Percentiles rank a stretch among this genome's conserved stretches.
Evolutionary conservation across 495 filamentous ascomycete species (phyloP).

Genomic region (Hypomontagnella submonticulosa): DNA sequence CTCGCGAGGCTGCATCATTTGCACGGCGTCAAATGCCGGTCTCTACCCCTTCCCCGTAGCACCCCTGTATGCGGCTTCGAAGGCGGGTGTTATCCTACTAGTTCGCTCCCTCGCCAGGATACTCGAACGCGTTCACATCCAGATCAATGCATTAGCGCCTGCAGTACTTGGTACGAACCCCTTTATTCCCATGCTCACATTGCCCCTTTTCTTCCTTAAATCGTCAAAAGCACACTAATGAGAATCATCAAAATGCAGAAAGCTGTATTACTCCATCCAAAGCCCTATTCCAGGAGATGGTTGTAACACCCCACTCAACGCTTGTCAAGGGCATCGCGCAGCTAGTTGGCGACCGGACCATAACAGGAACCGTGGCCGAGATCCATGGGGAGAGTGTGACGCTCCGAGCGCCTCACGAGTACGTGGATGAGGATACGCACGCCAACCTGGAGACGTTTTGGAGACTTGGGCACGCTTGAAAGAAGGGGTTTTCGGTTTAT

Average conservation of each 20-base stretch:
- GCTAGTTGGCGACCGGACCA: constrained; percentile 53
- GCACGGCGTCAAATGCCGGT: constrained; percentile 67
- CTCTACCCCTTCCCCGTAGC: constrained; percentile 67
- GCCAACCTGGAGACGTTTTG: constrained; percentile 58
- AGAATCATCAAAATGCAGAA: constrained; percentile 47
- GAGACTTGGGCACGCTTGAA: constrained; percentile 34
- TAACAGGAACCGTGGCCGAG: constrained; percentile 63
- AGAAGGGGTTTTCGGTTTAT: background rate
- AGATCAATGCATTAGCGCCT: constrained; percentile 66
- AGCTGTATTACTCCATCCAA: constrained; percentile 60
- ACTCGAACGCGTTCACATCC: constrained; percentile 56
- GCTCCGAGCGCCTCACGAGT: constrained; percentile 58
- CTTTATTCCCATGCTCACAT: constrained; percentile 11
- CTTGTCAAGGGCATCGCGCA: constrained; percentile 57
- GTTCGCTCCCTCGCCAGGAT: constrained; percentile 59
- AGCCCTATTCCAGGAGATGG: constrained; percentile 61
- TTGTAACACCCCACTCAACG: constrained; percentile 64
- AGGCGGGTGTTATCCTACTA: constrained; percentile 62
- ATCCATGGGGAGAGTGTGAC: constrained; percentile 66
- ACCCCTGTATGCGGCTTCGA: constrained; percentile 64
- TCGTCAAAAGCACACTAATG: constrained; percentile 12
- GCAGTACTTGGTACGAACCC: constrained; percentile 58
- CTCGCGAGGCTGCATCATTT: constrained; percentile 62
- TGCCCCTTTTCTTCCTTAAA: background rate
- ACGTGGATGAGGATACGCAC: constrained; percentile 62